phyloP scores from a whole-genome alignment of 257 asterid genomes.

The Solanum etuberosum region DNA sequence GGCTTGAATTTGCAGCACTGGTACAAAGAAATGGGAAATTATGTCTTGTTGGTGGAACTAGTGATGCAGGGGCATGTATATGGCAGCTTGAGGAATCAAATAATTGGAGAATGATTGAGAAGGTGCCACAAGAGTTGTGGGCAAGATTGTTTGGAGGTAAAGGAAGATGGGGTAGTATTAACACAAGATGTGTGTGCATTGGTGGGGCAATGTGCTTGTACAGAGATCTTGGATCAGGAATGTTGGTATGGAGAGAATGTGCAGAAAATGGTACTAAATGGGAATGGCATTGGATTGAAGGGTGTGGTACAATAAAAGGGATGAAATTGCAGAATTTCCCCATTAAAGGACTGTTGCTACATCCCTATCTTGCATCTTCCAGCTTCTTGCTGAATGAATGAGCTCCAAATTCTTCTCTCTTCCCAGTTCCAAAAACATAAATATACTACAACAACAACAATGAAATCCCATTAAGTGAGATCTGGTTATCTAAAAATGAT shows the following conservation, averaged over 20 bases:
- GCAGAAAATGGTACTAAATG: constrained; percentile 6
- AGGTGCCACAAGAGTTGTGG: constrained; percentile 44
- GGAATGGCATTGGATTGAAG: constrained; percentile 67
- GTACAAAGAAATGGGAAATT: constrained; percentile 40
- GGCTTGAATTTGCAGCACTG: constrained; percentile 70
- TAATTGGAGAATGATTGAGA: constrained; percentile 46
- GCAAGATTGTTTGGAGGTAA: constrained; percentile 25
- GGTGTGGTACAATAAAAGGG: constrained; percentile 26
- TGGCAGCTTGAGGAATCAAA: constrained; percentile 57
- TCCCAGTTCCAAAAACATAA: background rate
- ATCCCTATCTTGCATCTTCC: constrained; percentile 42
- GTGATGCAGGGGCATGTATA: constrained; percentile 30
- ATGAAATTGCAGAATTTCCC: constrained; percentile 21
- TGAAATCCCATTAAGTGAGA: too few species aligned
- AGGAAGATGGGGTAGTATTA: constrained; percentile 45
- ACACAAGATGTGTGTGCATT: constrained; percentile 35
- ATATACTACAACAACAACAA: background rate
- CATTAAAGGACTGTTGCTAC: constrained; percentile 49
- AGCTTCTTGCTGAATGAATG: background rate
- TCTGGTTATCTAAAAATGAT: too few species aligned
- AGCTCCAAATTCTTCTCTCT: background rate
- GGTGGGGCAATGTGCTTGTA: constrained; percentile 52
- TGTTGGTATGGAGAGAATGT: constrained; percentile 43
- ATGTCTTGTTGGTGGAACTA: constrained; percentile 54
- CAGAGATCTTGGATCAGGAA: constrained; percentile 51